phyloP scores from a whole-genome alignment of 164 flowering plant species.

The Sedum album region DNA sequence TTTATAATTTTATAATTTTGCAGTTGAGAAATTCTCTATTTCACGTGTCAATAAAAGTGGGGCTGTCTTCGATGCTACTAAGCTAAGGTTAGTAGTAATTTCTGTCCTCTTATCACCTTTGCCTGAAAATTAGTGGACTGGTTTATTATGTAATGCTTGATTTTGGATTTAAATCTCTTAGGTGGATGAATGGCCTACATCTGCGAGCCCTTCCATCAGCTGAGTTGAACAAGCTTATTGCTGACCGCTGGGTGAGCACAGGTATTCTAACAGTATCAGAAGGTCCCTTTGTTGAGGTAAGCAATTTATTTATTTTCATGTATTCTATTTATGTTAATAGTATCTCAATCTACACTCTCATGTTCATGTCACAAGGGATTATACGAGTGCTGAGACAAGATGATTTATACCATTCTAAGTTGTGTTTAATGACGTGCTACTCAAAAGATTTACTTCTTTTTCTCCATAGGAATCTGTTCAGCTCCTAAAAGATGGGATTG shows the following conservation, averaged over 20 bases:
- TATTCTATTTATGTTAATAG: neutral
- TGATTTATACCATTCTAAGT: neutral
- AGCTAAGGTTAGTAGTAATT: conserved; percentile 53
- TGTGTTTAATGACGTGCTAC: neutral
- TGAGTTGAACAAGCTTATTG: conserved; percentile 51
- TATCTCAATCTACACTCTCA: neutral
- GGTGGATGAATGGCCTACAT: conserved; percentile 99
- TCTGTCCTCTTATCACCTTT: neutral
- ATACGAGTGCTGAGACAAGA: neutral
- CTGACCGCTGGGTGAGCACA: conserved; percentile 66
- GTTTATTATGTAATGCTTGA: neutral
- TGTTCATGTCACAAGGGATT: neutral
- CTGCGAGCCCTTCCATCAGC: conserved; percentile 67
- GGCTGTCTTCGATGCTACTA: conserved; percentile 80
- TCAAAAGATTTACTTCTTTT: too few species aligned
- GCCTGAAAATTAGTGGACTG: neutral
- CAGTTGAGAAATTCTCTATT: conserved; percentile 88
- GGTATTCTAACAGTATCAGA: conserved; percentile 64
- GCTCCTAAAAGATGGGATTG: conserved; percentile 81
- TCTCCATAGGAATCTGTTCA: conserved; percentile 59
- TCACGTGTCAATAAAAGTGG: conserved; percentile 91
- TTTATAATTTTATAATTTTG: conserved; percentile 17
- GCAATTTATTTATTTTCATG: conserved; percentile 11
- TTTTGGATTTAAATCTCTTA: conserved; percentile 9
- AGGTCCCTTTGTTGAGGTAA: conserved; percentile 66